A percentile compares a stretch with the other conserved stretches of the same genome.
Conservation (phyloP, 352 stramenopile genomes). For the Elongisporangium anandrum region DNA sequence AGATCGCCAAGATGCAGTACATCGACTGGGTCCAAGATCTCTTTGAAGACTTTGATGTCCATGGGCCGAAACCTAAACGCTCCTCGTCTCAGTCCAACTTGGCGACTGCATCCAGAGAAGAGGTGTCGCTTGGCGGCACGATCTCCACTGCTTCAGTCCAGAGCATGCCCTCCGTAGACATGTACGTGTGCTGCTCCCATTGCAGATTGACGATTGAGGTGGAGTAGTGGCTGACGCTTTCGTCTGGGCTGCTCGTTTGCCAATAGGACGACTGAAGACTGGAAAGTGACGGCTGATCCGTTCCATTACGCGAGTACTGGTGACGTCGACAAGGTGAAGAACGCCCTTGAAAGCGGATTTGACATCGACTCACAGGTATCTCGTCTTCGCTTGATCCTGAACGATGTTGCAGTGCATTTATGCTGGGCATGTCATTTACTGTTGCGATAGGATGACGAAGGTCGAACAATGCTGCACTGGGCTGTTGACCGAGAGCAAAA, state of each 20-base stretch:
- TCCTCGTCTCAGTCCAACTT: conserved; percentile 7
- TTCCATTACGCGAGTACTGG: conserved; percentile 76
- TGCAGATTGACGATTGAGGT: conserved; percentile 1
- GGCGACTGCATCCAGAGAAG: conserved; percentile 20
- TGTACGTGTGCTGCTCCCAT: conserved; percentile 25
- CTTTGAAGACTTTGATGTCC: conserved; percentile 65
- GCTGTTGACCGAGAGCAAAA: conserved; percentile 64
- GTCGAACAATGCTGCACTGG: conserved; percentile 81
- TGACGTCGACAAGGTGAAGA: conserved; percentile 44
- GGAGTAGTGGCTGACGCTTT: background rate
- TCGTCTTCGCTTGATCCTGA: background rate
- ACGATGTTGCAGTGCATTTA: too few relatives aligned
- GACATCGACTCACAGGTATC: conserved; percentile 42
- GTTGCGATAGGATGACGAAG: conserved; percentile 49
- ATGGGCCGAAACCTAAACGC: conserved; percentile 18
- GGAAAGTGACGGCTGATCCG: conserved; percentile 63
- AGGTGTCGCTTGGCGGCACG: conserved; percentile 21
- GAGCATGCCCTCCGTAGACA: conserved; percentile 68
- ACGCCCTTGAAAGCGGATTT: conserved; percentile 30
- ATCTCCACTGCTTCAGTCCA: conserved; percentile 53
- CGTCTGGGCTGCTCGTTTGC: background rate
- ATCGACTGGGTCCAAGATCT: conserved; percentile 62
- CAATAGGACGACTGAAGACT: conserved; percentile 65
- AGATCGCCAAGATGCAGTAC: conserved; percentile 65
- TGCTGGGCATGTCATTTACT: too few relatives aligned